These are phyloP conservation scores for Cystobasidium onofrii DNA, from an alignment of 768 basidiomycete species.

Conservation along the genomic window DNA sequence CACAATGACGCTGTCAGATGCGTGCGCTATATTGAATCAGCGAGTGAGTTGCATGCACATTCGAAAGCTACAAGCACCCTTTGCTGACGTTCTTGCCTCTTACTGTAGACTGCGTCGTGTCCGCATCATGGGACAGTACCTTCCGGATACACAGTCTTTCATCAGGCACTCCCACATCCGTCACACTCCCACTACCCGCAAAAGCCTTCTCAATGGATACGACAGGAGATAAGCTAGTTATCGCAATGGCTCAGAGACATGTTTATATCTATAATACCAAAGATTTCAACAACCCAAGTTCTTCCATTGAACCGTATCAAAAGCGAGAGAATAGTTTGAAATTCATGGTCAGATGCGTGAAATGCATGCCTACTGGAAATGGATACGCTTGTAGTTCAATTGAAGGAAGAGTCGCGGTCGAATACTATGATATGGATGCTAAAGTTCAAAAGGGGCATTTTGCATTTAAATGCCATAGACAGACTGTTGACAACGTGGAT, in stretches of 20 bases:
- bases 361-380: slow-evolving; percentile 89
- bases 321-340: slow-evolving; percentile 86
- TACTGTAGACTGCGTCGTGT: slow-evolving; percentile 60
- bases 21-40: slow-evolving; percentile 61
- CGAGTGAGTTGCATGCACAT: slow-evolving; percentile 51
- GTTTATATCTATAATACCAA: slow-evolving; percentile 84
- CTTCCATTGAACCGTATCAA: slow-evolving; percentile 54
- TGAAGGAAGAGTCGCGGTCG: slow-evolving; percentile 92
- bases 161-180: slow-evolving; percentile 50
- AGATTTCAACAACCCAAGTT: slow-evolving; percentile 53
- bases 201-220: slow-evolving; percentile 78
- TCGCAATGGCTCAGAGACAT: slow-evolving; percentile 82
- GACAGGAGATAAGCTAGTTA: slow-evolving; percentile 69
- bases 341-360: slow-evolving; percentile 84
- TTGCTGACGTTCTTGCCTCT: not conserved
- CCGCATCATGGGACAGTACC: slow-evolving; percentile 87
- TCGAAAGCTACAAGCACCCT: not conserved
- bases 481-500: slow-evolving; percentile 80
- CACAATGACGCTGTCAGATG: slow-evolving; percentile 72
- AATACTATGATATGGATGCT: slow-evolving; percentile 80
- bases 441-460: slow-evolving; percentile 77
- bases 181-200: slow-evolving; percentile 62
- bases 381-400: slow-evolving; percentile 90
- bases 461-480: slow-evolving; percentile 94
- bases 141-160: slow-evolving; percentile 81